Evolutionary conservation across 768 basidiomycete species (phyloP), one percentile per base, ranked within the genome.

Genomic region (Candolleomyces eurysporus): DNA sequence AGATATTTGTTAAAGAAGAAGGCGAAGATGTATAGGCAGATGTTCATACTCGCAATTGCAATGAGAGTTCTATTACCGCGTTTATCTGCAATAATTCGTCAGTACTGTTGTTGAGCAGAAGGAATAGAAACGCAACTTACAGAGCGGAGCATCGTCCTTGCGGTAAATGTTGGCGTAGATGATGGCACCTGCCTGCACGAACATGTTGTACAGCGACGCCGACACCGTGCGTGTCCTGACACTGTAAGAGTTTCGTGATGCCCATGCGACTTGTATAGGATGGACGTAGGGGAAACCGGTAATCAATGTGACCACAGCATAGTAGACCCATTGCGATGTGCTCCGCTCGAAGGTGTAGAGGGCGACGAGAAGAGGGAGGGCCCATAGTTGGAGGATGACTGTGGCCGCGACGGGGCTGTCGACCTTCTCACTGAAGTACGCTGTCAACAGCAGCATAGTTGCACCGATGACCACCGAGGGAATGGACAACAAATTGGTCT

Each of bases 401-500:
- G 82, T 80, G 2, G 82, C 80, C 22, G 76, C 69, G n/a, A 82
- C 77, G 5, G 87, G 80, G 63, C 82, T 84, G 67, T 88, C 79
- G 66, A 87, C 69, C 32, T 76, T 73, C 67, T 88, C 85, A 64
- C 83, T 82, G 45, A 85, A 68, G 65, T 80, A 84, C 16, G 82
- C 76, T 39, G 78, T 73, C 50, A 72, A 72, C 13, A 85, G 74
- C 8, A 86, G 75, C 64, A 83, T 77, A 21, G 79, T 60, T 63
- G 81, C 74, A n/a, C 85, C 84, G 16, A 84, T 65, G 7, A 86
- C 75, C 8, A 78, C 79, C 1, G 84, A 83, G 0, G 89, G 88
- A 40, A 90, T 82, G 51, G 79, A 79, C 26, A 90, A 78, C 22
- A 90, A 76, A 65, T 86, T 89, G 11, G 86, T 79, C 64, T 86